Percentiles rank a stretch among this genome's conserved stretches.
Evolutionary conservation across 2,329 filamentous ascomycete genomes (phyloP).

Genomic region (Gremmenia infestans): DNA sequence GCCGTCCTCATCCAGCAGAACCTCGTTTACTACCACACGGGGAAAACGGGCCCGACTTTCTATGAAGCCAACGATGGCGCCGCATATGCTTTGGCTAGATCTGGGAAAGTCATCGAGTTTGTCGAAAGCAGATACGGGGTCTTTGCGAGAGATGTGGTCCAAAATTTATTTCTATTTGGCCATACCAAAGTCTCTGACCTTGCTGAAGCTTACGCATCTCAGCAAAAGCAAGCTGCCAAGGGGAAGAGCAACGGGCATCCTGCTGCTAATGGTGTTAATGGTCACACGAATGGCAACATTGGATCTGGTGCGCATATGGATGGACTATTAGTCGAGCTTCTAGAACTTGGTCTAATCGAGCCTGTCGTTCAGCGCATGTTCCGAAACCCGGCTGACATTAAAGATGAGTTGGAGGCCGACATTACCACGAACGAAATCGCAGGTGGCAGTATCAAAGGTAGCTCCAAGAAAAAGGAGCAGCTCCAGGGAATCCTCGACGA

Average conservation of each 20-base stretch:
- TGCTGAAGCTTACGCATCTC: constrained; percentile 52
- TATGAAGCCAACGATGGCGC: constrained; percentile 81
- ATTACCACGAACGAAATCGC: constrained; percentile 42
- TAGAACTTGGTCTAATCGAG: constrained; percentile 64
- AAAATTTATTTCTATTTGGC: constrained; percentile 70
- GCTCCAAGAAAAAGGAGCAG: constrained; percentile 63
- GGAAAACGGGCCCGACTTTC: constrained; percentile 52
- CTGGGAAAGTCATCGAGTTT: constrained; percentile 74
- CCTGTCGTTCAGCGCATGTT: constrained; percentile 55
- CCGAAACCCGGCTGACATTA: constrained; percentile 55
- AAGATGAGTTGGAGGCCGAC: constrained; percentile 57
- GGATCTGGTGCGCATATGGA: constrained; percentile 36
- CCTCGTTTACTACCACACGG: constrained; percentile 69
- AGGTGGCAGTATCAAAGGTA: constrained; percentile 47
- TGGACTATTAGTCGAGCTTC: constrained; percentile 41
- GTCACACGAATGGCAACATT: constrained; percentile 11
- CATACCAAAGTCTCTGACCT: constrained; percentile 70
- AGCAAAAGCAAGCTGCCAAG: constrained; percentile 23
- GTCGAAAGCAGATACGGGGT: constrained; percentile 69
- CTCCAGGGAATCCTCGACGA: constrained; percentile 52
- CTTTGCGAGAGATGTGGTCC: constrained; percentile 69
- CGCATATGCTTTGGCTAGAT: constrained; percentile 77
- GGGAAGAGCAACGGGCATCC: constrained; percentile 28
- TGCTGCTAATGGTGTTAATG: constrained; percentile 17
- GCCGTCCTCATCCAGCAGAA: constrained; percentile 85